Base-by-base conservation (phyloP, 805 yeast genomes). In the Wickerhamiella cacticola region DNA sequence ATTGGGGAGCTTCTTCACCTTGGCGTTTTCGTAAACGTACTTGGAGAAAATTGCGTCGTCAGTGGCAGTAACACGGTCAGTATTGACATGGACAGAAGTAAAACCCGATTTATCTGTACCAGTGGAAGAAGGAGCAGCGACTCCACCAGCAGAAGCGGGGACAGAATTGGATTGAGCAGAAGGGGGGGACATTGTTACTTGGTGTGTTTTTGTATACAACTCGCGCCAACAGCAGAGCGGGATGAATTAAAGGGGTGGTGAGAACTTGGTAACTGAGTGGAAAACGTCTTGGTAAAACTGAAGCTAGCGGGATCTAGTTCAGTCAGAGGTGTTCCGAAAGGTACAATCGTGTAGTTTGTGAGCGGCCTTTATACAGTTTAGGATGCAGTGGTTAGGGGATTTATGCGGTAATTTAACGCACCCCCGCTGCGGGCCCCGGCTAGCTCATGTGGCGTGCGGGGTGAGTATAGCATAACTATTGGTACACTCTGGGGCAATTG, bases 11-110 rank as follows among this genome's bases (percentile, higher is more conserved):
- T 71, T 69, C 52, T 75, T 73, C 41, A 85, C 95, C 47, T 73
- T 55, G n/a, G 94, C 80, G 56, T 82, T 84, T 61, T 81, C 82
- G 64, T 82, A 82, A 19, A 76, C 71, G 68, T 78, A 82, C 59
- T 75, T 74, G 49, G 87, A 74, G 55, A 55, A 46, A 56, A 71
- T 65, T 44, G 74, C 70, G 51, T 70, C 68, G 48, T 69, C 78
- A 48, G 71, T 65, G 62, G 70, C 73, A 49, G 60, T 62, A 47
- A 77, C 68, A 53, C 73, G 76, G 61, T 70, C 73, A 43, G 80
- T 72, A 54, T 71, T 66, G 57, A 80, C 82, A 49, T 74, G 64
- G 57, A 80, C 76, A 45, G 69, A 49, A 41, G 71, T 67, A 55
- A 53, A 52, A 38, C 72, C 72, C 46, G 69, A 66, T 52, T 55